Conservation (phyloP, 208 protist species). For the Novymonas esmeraldas region DNA sequence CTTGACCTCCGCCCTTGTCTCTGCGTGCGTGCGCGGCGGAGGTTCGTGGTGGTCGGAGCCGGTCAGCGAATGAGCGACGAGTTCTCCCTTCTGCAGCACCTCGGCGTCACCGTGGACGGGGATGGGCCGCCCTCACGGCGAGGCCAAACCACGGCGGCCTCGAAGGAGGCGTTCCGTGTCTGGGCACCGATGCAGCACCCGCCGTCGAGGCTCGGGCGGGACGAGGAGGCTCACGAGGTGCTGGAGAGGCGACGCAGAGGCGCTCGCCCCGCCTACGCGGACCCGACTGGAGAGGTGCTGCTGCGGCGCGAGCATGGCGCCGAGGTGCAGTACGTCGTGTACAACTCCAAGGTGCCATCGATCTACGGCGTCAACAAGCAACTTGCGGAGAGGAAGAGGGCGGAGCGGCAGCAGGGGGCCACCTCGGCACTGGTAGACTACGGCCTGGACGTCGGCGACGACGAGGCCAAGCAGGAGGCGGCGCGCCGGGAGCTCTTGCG, state of each 20-base stretch:
- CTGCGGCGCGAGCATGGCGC: constrained; percentile 32
- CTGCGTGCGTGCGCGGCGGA: too few relatives aligned
- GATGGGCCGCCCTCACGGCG: background rate
- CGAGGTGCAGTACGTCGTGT: constrained; percentile 66
- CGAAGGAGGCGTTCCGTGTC: constrained; percentile 37
- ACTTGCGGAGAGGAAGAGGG: constrained; percentile 48
- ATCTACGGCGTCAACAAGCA: constrained; percentile 69
- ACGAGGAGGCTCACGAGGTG: background rate
- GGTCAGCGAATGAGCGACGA: constrained; percentile 51
- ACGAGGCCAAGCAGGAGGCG: constrained; percentile 19
- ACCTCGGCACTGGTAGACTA: background rate
- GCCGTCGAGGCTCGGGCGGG: constrained; percentile 15
- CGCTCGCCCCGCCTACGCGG: constrained; percentile 30
- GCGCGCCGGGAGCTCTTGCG: constrained; percentile 41
- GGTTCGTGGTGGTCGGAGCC: too few relatives aligned
- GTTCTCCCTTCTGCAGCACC: constrained; percentile 66
- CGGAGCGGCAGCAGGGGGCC: constrained; percentile 8
- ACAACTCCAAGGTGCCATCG: constrained; percentile 64
- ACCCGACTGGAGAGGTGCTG: constrained; percentile 64
- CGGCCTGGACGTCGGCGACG: constrained; percentile 11
- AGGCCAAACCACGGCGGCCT: background rate
- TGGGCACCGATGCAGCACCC: constrained; percentile 51
- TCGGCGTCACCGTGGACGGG: constrained; percentile 46
- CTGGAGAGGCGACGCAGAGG: constrained; percentile 2
- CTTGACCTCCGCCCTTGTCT: too few relatives aligned